Base-by-base conservation (phyloP, 1,284 basidiomycete genomes). In the Microbotryum silenes-acaulis region DNA sequence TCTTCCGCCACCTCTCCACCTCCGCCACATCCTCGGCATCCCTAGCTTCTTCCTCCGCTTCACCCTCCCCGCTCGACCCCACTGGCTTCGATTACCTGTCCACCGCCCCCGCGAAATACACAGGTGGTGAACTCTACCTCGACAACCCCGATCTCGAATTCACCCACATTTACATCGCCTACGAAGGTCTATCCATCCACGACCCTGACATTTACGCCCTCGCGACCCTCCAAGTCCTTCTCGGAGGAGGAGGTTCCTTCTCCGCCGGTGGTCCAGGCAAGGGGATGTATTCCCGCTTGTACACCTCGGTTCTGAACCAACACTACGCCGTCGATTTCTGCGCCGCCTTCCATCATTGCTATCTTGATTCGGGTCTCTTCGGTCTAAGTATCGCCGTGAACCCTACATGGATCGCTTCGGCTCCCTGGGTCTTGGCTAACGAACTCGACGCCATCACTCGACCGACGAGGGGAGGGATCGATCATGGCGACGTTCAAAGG, bases 291-390 rank as follows among this genome's bases (percentile, higher is more conserved):
- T 92, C 91, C 46, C 87, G 94, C 21, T 78, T 97, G 57, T 97
- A 97, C 79, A 94, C 91, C n/a, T 87, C 93, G 74, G 91, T 98
- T 69, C 84, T 98, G 65, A 97, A 97, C 75, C 88, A 91, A 73
- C 89, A 91, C 78, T 85, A 92, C 64, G 86, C 91, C 72, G 84
- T 98, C 73, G 94, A 98, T 77, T 90, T 92, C 76, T 97, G 93
- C 76, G 87, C 90, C n/a, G 88, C 91, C 31, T 97, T 97, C 85
- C 91, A 97, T 75, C 93, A 97, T 77, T 94, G 94, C 73, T 98
- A 97, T 78, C 85, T 86, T 62, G 93, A 97, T 77, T 89, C 89
- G 0, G 23, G 91, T 2, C 80, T 98, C 14, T 97, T 97, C 74
- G 96, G 94, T 21, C 82, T 98, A 58, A 88, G 90, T 68, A 90